Percentiles rank a stretch among this genome's conserved stretches.
Evolutionary conservation across 306 rosid species (phyloP).

Genomic region (Senna tora): DNA sequence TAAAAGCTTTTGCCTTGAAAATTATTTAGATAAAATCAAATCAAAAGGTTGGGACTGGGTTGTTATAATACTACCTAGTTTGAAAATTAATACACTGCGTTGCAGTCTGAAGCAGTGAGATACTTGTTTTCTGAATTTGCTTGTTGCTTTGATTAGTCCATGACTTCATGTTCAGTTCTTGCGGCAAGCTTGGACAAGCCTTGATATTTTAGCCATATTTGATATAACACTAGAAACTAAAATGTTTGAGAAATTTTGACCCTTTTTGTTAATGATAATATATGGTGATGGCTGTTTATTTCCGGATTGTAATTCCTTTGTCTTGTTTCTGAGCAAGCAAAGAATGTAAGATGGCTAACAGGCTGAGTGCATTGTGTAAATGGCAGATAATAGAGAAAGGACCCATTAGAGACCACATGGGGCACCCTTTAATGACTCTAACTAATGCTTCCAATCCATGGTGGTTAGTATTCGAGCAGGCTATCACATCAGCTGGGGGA

Average conservation of each 20-base stretch:
- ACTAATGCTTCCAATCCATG: conserved; percentile 83
- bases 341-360: background rate
- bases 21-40: background rate
- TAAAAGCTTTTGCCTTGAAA: background rate
- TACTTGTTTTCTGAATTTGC: background rate
- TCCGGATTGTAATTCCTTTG: conserved; percentile 8
- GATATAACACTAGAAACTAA: background rate
- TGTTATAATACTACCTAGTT: background rate
- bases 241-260: background rate
- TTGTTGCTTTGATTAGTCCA: conserved; percentile 1
- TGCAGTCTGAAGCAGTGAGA: background rate
- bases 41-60: background rate
- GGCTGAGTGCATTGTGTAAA: conserved; percentile 1
- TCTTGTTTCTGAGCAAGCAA: conserved; percentile 29
- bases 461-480: conserved; percentile 83
- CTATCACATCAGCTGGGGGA: conserved; percentile 68
- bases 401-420: conserved; percentile 66
- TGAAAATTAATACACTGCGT: background rate
- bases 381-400: conserved; percentile 71
- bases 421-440: conserved; percentile 68
- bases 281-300: conserved; percentile 24
- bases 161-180: background rate
- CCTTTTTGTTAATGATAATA: conserved; percentile 21
- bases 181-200: conserved; percentile 1
- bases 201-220: background rate